These are phyloP conservation scores for Dendrobium catenatum DNA, from an alignment of 106 monocot species.

Conservation along the genomic window DNA sequence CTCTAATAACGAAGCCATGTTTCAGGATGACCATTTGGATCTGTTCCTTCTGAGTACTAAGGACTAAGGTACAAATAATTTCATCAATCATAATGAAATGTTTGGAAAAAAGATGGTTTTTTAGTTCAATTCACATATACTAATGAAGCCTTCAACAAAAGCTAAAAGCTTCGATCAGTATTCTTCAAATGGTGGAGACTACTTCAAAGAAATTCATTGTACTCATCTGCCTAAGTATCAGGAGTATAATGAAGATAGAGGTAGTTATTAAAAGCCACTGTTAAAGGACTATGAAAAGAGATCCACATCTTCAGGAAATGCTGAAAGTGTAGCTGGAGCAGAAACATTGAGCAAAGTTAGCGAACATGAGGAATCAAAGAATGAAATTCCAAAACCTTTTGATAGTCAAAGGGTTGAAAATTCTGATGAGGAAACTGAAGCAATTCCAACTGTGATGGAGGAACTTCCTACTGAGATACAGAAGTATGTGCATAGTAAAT, in stretches of 20 bases:
- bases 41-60: constrained; percentile 1
- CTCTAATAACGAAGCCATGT: constrained; percentile 4
- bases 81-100: constrained; percentile 15
- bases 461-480: constrained; percentile 17
- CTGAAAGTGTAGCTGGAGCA: neutral
- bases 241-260: constrained; percentile 16
- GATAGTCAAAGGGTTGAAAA: constrained; percentile 6
- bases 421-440: constrained; percentile 12
- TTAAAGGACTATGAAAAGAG: constrained; percentile 17
- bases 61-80: constrained; percentile 3
- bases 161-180: constrained; percentile 9
- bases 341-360: constrained; percentile 11
- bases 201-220: constrained; percentile 6
- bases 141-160: constrained; percentile 6
- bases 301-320: constrained; percentile 19
- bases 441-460: neutral
- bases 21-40: constrained; percentile 29
- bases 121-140: constrained; percentile 10
- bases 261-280: constrained; percentile 9
- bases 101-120: constrained; percentile 7
- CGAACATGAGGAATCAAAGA: constrained; percentile 17
- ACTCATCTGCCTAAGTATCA: constrained; percentile 7
- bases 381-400: constrained; percentile 20
- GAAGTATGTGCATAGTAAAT: constrained; percentile 16
- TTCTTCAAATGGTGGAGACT: constrained; percentile 16